phyloP scores from a whole-genome alignment of 2,329 filamentous ascomycete genomes.

The Ophiocordyceps camponoti-rufipedis region DNA sequence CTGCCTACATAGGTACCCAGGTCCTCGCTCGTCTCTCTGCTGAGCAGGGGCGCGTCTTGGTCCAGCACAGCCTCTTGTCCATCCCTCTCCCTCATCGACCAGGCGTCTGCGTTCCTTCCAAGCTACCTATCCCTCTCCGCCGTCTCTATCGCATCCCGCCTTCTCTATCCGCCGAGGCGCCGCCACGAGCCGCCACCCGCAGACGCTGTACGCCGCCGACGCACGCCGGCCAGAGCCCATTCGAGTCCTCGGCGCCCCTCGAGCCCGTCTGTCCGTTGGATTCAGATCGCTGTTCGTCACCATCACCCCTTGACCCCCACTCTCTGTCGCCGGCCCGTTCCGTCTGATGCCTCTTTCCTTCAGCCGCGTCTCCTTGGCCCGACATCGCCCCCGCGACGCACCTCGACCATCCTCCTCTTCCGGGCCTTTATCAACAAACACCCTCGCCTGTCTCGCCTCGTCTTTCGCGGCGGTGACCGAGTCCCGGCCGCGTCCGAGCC shows the following conservation, averaged over 20 bases:
- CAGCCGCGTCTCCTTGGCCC: neutral
- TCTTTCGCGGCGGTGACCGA: neutral
- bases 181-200: neutral
- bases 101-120: neutral
- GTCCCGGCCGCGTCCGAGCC: neutral
- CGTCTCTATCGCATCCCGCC: neutral
- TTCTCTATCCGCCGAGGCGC: neutral
- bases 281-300: neutral
- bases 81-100: too few species aligned
- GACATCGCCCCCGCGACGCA: neutral
- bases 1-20: too few species aligned
- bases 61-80: neutral
- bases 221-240: neutral
- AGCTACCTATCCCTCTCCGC: neutral
- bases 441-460: neutral
- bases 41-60: neutral
- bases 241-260: neutral
- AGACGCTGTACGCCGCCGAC: neutral
- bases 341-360: neutral
- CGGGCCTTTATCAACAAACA: neutral
- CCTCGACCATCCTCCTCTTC: neutral
- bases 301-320: neutral
- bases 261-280: neutral
- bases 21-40: neutral
- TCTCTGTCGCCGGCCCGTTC: neutral